These are phyloP conservation scores for Peronospora farinosa DNA, from an alignment of 352 stramenopile genomes.

Conservation along the genomic window DNA sequence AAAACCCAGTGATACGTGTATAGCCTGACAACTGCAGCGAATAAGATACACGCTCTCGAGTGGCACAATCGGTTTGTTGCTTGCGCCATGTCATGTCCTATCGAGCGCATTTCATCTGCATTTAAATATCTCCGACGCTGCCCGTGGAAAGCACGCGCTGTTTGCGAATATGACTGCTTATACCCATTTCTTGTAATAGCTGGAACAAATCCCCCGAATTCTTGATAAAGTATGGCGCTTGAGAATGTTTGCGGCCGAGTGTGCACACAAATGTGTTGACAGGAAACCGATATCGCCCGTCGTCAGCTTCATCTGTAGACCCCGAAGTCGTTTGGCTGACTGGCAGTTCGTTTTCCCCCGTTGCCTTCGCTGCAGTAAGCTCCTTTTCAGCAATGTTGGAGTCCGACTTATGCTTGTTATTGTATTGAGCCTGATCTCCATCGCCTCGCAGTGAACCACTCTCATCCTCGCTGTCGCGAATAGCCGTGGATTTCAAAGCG, in stretches of 20 bases:
- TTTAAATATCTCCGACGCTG: slow-evolving; percentile 21
- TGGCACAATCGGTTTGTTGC: slow-evolving; percentile 68
- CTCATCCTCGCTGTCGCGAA: slow-evolving; percentile 2
- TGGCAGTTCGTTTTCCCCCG: slow-evolving; percentile 11
- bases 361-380: slow-evolving; percentile 1
- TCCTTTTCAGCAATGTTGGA: slow-evolving; percentile 13
- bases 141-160: slow-evolving; percentile 62
- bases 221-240: slow-evolving; percentile 84
- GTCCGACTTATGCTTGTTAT: slow-evolving; percentile 11
- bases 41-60: slow-evolving; percentile 65
- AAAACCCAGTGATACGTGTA: too few species aligned
- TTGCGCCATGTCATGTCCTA: slow-evolving; percentile 26
- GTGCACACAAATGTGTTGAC: slow-evolving; percentile 85
- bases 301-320: slow-evolving; percentile 36
- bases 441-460: not conserved
- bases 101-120: not conserved
- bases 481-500: not conserved
- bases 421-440: slow-evolving; percentile 10
- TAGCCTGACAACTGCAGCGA: slow-evolving; percentile 27
- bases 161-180: slow-evolving; percentile 72
- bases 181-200: slow-evolving; percentile 76
- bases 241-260: slow-evolving; percentile 69
- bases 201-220: slow-evolving; percentile 82
- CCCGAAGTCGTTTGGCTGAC: slow-evolving; percentile 27
- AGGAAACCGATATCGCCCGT: slow-evolving; percentile 59